Conservation (phyloP, 2,329 filamentous ascomycete genomes). For the Dactylellina sp. region DNA sequence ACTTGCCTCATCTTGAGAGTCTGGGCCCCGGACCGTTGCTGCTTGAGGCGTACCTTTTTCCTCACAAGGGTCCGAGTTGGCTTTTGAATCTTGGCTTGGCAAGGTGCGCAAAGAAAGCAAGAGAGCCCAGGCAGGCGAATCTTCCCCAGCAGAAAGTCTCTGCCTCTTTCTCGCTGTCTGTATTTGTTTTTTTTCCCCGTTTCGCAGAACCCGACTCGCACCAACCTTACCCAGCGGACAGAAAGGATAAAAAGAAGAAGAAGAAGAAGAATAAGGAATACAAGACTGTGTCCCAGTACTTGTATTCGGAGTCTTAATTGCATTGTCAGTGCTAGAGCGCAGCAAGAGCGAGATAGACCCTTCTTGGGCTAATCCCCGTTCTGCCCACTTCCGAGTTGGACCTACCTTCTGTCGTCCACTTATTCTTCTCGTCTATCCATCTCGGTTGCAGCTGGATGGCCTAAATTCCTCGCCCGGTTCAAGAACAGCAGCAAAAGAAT, state of each 20-base stretch:
- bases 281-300: background rate
- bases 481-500: slow-evolving; percentile 13
- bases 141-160: slow-evolving; percentile 31
- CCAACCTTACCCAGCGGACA: slow-evolving; percentile 21
- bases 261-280: background rate
- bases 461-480: slow-evolving; percentile 22
- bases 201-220: slow-evolving; percentile 20
- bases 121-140: slow-evolving; percentile 33
- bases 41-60: slow-evolving; percentile 36
- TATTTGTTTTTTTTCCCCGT: slow-evolving; percentile 34
- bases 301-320: slow-evolving; percentile 8
- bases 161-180: slow-evolving; percentile 35
- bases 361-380: slow-evolving; percentile 47
- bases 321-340: too few species aligned
- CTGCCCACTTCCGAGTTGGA: slow-evolving; percentile 53
- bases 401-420: slow-evolving; percentile 51
- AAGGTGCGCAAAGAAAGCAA: slow-evolving; percentile 33
- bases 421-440: slow-evolving; percentile 53
- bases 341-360: slow-evolving; percentile 17
- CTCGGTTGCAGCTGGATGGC: slow-evolving; percentile 56
- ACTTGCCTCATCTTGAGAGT: slow-evolving; percentile 44
- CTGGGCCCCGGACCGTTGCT: slow-evolving; percentile 26
- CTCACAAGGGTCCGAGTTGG: slow-evolving; percentile 43
- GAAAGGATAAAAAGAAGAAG: background rate
- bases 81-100: slow-evolving; percentile 41